These are phyloP conservation scores for Fistulinella cinereoalba DNA, from an alignment of 1,284 basidiomycete species.

Conservation along the genomic window DNA sequence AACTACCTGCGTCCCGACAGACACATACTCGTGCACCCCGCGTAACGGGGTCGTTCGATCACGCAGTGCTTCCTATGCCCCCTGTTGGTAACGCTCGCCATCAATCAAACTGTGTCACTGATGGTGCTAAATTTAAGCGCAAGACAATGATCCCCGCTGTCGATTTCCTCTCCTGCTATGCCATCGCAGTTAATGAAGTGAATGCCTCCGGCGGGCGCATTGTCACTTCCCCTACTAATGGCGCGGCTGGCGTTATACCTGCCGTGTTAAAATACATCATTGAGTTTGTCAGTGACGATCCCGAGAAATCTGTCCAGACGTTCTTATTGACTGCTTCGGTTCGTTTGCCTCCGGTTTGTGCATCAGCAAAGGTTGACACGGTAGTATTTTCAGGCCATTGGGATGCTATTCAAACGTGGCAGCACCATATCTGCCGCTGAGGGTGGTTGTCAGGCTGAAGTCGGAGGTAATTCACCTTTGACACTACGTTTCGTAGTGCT, in stretches of 20 bases:
- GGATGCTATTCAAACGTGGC: slow-evolving; percentile 97
- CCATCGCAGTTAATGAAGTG: slow-evolving; percentile 88
- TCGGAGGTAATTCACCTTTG: slow-evolving; percentile 55
- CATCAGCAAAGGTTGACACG: slow-evolving; percentile 1
- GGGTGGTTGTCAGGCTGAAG: slow-evolving; percentile 86
- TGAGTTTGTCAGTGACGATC: slow-evolving; percentile 90
- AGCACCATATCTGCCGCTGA: slow-evolving; percentile 96
- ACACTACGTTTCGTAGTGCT: not conserved
- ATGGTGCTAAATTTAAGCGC: slow-evolving; percentile 45
- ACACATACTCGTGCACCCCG: slow-evolving; percentile 40
- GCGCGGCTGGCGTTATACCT: slow-evolving; percentile 89
- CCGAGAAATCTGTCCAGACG: slow-evolving; percentile 81
- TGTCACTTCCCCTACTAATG: slow-evolving; percentile 91
- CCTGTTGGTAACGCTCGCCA: slow-evolving; percentile 48
- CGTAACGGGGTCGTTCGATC: slow-evolving; percentile 78
- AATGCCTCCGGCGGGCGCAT: slow-evolving; percentile 92
- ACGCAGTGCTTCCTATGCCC: slow-evolving; percentile 80
- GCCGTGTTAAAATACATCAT: slow-evolving; percentile 86
- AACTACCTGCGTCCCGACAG: not conserved
- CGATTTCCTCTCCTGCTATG: slow-evolving; percentile 92
- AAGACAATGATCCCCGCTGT: slow-evolving; percentile 88
- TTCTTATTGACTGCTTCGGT: slow-evolving; percentile 83
- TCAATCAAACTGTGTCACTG: not conserved
- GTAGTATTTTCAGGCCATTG: slow-evolving; percentile 62
- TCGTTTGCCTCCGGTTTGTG: slow-evolving; percentile 25